A percentile compares a stretch with the other conserved stretches of the same genome.
Conservation (phyloP, 1,284 basidiomycete genomes). For the Melampsora allii-populina region DNA sequence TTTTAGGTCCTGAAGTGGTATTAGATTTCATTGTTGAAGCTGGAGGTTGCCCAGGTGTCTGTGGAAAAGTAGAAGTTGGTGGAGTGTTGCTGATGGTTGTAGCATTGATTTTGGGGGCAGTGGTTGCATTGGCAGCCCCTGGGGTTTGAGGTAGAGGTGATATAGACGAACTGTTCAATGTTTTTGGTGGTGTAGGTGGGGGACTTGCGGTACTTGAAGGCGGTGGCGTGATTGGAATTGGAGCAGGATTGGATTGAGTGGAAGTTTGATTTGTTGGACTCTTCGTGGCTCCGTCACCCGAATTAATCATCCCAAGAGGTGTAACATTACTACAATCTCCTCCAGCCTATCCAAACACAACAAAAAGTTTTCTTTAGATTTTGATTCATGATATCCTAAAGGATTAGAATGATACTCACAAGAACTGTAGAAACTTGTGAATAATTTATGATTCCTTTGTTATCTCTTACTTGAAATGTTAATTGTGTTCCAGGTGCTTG, state of each 20-base stretch:
- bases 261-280: not conserved
- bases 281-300: not conserved
- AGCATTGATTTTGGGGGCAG: too few species aligned
- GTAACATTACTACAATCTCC: not conserved
- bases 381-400: not conserved
- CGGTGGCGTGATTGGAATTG: not conserved
- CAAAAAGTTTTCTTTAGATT: not conserved
- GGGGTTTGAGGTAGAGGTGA: too few species aligned
- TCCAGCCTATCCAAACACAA: not conserved
- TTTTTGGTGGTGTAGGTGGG: too few species aligned
- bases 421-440: not conserved
- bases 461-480: not conserved
- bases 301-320: not conserved
- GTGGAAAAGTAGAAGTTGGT: too few species aligned
- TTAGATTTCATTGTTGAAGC: too few species aligned
- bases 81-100: too few species aligned
- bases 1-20: too few species aligned
- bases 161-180: too few species aligned
- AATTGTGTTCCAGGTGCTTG: not conserved
- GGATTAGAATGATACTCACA: not conserved
- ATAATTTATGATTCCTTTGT: not conserved
- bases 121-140: too few species aligned
- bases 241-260: not conserved
- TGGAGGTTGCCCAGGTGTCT: too few species aligned
- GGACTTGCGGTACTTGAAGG: not conserved